phyloP scores from a whole-genome alignment of 257 asterid genomes.

The Ophiorrhiza pumila region DNA sequence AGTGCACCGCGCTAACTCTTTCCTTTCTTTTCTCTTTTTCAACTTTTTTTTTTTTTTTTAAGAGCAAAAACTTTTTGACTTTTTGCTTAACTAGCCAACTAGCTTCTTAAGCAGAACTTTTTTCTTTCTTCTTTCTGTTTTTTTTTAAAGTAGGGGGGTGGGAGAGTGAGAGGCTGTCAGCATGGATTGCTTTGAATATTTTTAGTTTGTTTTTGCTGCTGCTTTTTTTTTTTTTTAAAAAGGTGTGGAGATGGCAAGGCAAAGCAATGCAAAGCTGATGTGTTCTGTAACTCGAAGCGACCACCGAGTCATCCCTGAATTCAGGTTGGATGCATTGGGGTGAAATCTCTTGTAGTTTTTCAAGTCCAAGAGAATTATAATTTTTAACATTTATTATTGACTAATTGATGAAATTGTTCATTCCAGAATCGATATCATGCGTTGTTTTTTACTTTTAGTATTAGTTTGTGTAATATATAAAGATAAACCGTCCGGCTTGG shows the following conservation, averaged over 20 bases:
- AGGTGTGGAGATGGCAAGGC: too few species aligned
- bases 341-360: slow-evolving; percentile 12
- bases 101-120: background rate
- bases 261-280: slow-evolving; percentile 17
- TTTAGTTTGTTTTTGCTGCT: background rate
- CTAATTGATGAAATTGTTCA: too few species aligned
- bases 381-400: too few species aligned
- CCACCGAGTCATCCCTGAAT: slow-evolving; percentile 28
- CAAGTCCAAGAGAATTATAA: background rate
- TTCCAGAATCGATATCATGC: too few species aligned
- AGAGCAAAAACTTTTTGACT: background rate
- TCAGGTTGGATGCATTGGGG: too few species aligned
- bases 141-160: background rate
- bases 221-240: too few species aligned
- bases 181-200: background rate
- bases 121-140: background rate
- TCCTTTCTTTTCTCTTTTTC: background rate
- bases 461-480: too few species aligned
- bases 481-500: too few species aligned
- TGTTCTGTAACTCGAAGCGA: slow-evolving; percentile 13
- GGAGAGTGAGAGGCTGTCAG: background rate
- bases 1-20: background rate
- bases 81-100: background rate
- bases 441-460: too few species aligned
- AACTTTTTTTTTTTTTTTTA: too few species aligned